phyloP scores from a whole-genome alignment of 2,329 filamentous ascomycete genomes.

The Cercospora zeina region DNA sequence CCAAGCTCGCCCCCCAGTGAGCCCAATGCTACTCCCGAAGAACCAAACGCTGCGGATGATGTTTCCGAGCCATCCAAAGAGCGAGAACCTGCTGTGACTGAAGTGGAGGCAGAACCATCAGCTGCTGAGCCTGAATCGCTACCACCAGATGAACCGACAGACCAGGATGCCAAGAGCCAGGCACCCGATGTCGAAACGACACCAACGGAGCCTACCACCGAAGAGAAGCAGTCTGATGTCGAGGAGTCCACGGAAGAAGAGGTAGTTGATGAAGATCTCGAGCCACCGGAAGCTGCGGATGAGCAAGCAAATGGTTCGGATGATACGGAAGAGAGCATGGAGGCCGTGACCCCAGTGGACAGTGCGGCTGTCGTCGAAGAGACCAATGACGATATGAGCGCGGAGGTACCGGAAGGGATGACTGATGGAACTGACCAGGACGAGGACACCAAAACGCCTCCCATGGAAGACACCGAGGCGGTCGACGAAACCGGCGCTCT shows the following conservation, averaged over 20 bases:
- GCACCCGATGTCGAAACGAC: neutral
- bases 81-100: too few relatives aligned
- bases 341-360: constrained; percentile 6
- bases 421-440: neutral
- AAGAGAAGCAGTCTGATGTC: neutral
- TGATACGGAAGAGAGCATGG: neutral
- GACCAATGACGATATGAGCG: neutral
- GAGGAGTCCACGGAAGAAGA: neutral
- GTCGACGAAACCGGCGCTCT: neutral
- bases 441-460: neutral
- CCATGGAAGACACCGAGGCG: neutral
- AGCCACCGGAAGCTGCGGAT: neutral
- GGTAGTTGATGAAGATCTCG: neutral
- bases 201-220: neutral
- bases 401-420: neutral
- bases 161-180: neutral
- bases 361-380: constrained; percentile 15
- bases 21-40: too few relatives aligned
- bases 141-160: neutral
- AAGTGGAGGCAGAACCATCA: too few relatives aligned
- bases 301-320: neutral
- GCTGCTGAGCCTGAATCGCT: neutral
- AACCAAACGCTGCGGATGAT: too few relatives aligned
- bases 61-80: too few relatives aligned
- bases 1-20: too few relatives aligned